Conservation (phyloP, 2,329 filamentous ascomycete genomes). For the Ceratocystis lukuohia region DNA sequence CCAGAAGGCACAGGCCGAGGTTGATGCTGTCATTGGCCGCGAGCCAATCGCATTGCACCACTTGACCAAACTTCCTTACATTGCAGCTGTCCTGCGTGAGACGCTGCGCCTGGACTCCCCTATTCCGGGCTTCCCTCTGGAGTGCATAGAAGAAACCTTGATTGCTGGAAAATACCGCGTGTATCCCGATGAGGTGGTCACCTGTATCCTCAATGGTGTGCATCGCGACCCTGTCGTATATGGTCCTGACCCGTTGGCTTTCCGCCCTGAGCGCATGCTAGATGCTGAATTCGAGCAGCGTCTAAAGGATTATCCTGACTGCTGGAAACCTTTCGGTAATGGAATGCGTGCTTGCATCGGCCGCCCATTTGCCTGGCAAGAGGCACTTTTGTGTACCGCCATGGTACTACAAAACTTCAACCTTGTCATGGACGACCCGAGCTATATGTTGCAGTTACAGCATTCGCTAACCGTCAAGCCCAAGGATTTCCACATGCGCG, state of each 20-base stretch:
- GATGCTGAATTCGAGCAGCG: conserved; percentile 51
- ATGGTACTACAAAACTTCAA: conserved; percentile 60
- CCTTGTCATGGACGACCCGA: conserved; percentile 47
- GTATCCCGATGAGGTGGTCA: conserved; percentile 36
- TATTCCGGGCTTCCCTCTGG: conserved; percentile 38
- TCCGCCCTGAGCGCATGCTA: conserved; percentile 58
- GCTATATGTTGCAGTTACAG: conserved; percentile 42
- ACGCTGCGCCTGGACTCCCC: conserved; percentile 40
- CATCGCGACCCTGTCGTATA: conserved; percentile 52
- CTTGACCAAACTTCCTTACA: conserved; percentile 50
- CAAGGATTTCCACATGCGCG: conserved; percentile 49
- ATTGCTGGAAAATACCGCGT: conserved; percentile 50
- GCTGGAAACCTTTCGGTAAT: conserved; percentile 64
- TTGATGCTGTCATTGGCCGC: conserved; percentile 50
- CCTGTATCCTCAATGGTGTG: conserved; percentile 37
- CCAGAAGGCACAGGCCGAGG: conserved; percentile 50
- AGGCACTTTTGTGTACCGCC: conserved; percentile 47
- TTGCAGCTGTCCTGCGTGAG: conserved; percentile 52
- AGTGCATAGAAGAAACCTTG: conserved; percentile 40
- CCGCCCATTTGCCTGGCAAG: conserved; percentile 61
- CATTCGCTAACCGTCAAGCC: conserved; percentile 50
- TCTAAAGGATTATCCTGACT: conserved; percentile 46
- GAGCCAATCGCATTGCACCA: conserved; percentile 46
- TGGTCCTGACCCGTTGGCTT: conserved; percentile 51
- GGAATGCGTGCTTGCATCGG: conserved; percentile 60